Evolutionary conservation across 2,329 filamentous ascomycete species (phyloP), one percentile per base, ranked within the genome.

Genomic region (Dryadomyces quercivorus): DNA sequence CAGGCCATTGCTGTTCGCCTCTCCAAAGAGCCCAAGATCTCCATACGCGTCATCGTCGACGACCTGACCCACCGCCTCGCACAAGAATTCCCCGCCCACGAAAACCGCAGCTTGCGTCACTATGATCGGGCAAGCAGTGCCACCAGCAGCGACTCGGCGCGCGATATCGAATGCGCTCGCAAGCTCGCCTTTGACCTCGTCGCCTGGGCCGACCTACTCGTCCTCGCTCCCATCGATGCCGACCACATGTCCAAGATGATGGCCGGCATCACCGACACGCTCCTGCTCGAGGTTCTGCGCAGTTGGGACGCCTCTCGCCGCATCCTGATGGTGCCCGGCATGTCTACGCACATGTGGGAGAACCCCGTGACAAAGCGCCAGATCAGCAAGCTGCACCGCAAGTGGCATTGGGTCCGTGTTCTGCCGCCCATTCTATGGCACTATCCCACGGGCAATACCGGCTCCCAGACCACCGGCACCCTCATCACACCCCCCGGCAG

Each of bases 281-380:
- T 95, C 53, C 75, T 94, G 8, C 75, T 94, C 52, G 86, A 92
- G 61, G 80, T 95, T 1, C 67, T 96, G 50, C 80, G 91, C 52
- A 86, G 87, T 55, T 96, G 91, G 91, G 84, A 94, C 62, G 82
- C 86, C 0, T 85, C 84, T 7, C 95, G 95, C 70, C 86, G 85
- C 61, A 86, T 95, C 34, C 71, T 95, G 50, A 72, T 96, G 55
- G 84, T 95, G 7, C 90, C 91, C 0, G 88, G 88, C 59, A 94
- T 96, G 90, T 92, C 87, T 38, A 82, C 81, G 1, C 78, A 86
- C 57, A 90, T 92, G 82, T 95, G 89, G 89, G 83, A 91, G 64
- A 90, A 93, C 63, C 88, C 90, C 2, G 84, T 91, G 70, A 95
- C 88, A 16, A 88, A 87, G 70, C 86, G 89, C 63, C 90, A 95